phyloP scores from a whole-genome alignment of 1,139 yeast species.

The Petasospora rhodanensis region DNA sequence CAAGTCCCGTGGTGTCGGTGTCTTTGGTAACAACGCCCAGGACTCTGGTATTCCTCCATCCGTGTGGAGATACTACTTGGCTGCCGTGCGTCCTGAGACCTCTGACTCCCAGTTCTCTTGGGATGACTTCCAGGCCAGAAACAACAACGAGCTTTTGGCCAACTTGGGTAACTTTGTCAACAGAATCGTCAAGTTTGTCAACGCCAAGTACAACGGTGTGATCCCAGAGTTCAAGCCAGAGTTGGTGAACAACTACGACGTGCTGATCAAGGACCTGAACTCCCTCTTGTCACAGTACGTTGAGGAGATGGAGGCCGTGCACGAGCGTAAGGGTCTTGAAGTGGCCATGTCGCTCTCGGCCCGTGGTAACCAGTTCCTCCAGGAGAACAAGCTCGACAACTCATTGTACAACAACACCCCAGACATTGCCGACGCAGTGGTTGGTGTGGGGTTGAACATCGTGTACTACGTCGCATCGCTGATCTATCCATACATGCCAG shows the following conservation, averaged over 20 bases:
- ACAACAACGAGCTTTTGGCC: slow-evolving; percentile 88
- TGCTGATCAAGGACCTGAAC: slow-evolving; percentile 56
- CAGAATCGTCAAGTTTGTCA: slow-evolving; percentile 84
- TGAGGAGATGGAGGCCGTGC: slow-evolving; percentile 71
- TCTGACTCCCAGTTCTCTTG: slow-evolving; percentile 96
- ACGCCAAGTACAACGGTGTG: slow-evolving; percentile 88
- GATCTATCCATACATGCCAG: slow-evolving; percentile 88
- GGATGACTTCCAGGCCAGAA: slow-evolving; percentile 91
- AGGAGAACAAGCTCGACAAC: slow-evolving; percentile 93
- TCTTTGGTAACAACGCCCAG: slow-evolving; percentile 95
- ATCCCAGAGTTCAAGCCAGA: slow-evolving; percentile 57
- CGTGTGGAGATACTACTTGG: slow-evolving; percentile 96
- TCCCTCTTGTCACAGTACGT: slow-evolving; percentile 56
- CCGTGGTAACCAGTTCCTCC: slow-evolving; percentile 91
- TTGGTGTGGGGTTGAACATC: slow-evolving; percentile 86
- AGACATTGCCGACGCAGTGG: slow-evolving; percentile 83
- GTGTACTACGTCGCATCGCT: slow-evolving; percentile 79
- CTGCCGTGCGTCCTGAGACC: slow-evolving; percentile 90
- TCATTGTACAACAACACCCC: slow-evolving; percentile 72
- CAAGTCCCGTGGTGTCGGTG: slow-evolving; percentile 95
- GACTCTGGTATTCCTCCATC: slow-evolving; percentile 88
- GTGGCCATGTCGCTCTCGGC: slow-evolving; percentile 87
- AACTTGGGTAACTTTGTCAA: slow-evolving; percentile 96
- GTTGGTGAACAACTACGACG: slow-evolving; percentile 44
- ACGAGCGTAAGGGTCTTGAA: slow-evolving; percentile 85